Evolutionary conservation across 768 basidiomycete species (phyloP), one percentile per base, ranked within the genome.

Genomic region (Sistotremastrum suecicum): DNA sequence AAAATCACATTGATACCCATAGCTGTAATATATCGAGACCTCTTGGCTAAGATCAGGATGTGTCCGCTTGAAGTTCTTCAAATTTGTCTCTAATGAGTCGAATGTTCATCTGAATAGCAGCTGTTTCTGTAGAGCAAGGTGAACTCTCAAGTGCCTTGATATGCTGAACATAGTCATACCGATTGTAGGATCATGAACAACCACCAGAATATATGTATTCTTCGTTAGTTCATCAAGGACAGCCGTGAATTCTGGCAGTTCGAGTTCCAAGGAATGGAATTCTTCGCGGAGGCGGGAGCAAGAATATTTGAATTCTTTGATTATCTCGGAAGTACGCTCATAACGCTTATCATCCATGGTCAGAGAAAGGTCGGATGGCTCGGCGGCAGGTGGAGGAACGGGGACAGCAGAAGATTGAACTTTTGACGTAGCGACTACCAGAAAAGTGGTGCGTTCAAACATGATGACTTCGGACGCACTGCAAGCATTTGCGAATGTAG

Each of bases 381-480:
- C 44, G 50, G 51, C 37, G 50, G 51, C 37, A 47, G 33, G 65
- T 56, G 36, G 66, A 51, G 35, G 62, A 50, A 28, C 59, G 34
- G 28, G 56, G 41, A 11, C 56, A 44, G 34, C 51, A 11, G 34
- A 57, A 48, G 20, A 52, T 38, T 31, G 53, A 43, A 34, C 46
- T 38, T 42, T 54, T 20, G 83, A 84, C 2, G 85, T 85, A 4
- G 94, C 90, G 51, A 99, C 91, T 53, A 99, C 92, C 45, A 99
- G 83, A 67, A 98, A 98, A 33, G 95, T 98, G 6, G 91, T 92
- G 43, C 88, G 83, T 59, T 99, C 95, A 55, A 99, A 98, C 37
- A 97, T 76, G 55, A 98, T 81, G 47, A 90, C 88, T 62, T 99
- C 95, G 0, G 84, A 85, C 5, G 92, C 91, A 51, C 75, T 82